A percentile compares a stretch with the other conserved stretches of the same genome.
phyloP scores from a whole-genome alignment of 371 early-diverging fungal species.

The Mortierella sp. region DNA sequence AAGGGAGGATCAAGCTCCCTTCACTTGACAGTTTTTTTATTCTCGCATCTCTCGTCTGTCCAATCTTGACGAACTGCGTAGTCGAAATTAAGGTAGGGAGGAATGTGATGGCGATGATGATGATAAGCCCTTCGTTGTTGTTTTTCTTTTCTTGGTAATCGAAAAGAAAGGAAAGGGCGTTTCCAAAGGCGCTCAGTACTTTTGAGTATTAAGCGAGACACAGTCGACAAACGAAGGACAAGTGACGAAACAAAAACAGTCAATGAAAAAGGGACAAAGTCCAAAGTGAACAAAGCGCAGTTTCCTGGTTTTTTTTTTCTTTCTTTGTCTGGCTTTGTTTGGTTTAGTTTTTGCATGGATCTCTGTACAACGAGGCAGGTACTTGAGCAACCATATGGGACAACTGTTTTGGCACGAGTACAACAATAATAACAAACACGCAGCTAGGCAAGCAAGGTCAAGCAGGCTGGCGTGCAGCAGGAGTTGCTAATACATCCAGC shows the following conservation, averaged over 20 bases:
- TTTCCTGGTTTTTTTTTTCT: not conserved
- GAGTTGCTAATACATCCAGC: not conserved
- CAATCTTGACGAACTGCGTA: not conserved
- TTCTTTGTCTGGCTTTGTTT: not conserved
- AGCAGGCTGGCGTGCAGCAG: not conserved
- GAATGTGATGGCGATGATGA: not conserved
- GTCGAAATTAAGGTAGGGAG: conserved; percentile 14
- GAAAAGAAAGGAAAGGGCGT: not conserved
- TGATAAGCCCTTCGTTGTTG: not conserved
- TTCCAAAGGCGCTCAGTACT: not conserved
- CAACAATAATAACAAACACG: not conserved
- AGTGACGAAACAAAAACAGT: not conserved
- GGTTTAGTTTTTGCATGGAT: not conserved
- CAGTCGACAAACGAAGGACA: not conserved
- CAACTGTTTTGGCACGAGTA: not conserved
- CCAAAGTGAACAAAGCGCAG: conserved; percentile 14
- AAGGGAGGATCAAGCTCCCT: not conserved
- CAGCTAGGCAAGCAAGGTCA: too few species aligned
- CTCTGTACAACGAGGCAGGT: not conserved
- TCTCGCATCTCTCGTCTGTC: not conserved
- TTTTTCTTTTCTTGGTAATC: conserved; percentile 6
- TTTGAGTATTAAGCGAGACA: not conserved
- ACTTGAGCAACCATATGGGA: not conserved
- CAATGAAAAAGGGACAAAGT: not conserved
- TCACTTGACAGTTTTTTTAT: not conserved